Percentiles rank a stretch among this genome's conserved stretches.
These are phyloP conservation scores for Spirogloea muscicola DNA, from an alignment of 139 green algal species.

Conservation along the genomic window DNA sequence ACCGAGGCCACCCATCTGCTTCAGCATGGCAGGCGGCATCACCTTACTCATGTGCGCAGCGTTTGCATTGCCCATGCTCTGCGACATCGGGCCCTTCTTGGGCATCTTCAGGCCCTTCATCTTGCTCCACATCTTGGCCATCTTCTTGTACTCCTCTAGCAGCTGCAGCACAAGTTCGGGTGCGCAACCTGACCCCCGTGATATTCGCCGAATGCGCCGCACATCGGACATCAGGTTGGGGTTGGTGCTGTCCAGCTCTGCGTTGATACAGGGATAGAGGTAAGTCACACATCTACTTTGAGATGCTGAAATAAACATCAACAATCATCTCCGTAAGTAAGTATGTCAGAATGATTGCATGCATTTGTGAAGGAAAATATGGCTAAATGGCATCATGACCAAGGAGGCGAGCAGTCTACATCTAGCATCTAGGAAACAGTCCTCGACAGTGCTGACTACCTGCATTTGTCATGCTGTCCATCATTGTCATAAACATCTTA, in stretches of 20 bases:
- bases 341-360: no score
- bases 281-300: no score
- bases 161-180: conserved; percentile 62
- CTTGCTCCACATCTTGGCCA: conserved; percentile 78
- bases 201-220: conserved; percentile 43
- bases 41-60: conserved; percentile 76
- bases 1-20: conserved; percentile 87
- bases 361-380: no score
- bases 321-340: no score
- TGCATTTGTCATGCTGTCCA: conserved; percentile 94
- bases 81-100: conserved; percentile 70
- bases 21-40: conserved; percentile 86
- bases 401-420: no score
- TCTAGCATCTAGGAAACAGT: no score
- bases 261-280: no score
- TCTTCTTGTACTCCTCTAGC: conserved; percentile 86
- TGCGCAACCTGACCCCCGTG: conserved; percentile 33
- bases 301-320: no score
- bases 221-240: conserved; percentile 41
- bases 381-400: no score
- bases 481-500: conserved; percentile 93
- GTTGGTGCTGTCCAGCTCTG: conserved; percentile 49
- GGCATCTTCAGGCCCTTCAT: conserved; percentile 91
- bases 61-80: conserved; percentile 51
- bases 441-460: no score